Percentiles rank a stretch among this genome's conserved stretches.
Evolutionary conservation across 2,329 filamentous ascomycete genomes (phyloP).

Genomic region (Diaporthe longicolla): DNA sequence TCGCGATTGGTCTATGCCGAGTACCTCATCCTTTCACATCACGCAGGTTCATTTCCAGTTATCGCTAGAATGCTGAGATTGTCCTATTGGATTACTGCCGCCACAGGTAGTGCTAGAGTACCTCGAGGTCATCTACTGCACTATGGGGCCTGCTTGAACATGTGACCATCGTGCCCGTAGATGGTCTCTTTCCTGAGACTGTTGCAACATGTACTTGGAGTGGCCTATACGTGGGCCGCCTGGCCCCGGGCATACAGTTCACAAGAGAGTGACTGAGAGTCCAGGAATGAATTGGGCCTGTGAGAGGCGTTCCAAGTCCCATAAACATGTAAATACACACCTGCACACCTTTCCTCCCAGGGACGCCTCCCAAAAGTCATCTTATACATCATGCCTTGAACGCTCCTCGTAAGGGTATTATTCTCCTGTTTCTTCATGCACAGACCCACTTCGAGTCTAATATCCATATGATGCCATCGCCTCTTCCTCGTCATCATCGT

Average conservation of each 20-base stretch:
- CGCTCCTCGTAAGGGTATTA: constrained; percentile 2
- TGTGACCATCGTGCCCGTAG: not conserved
- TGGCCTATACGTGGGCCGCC: too few relatives aligned
- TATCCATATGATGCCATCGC: constrained; percentile 38
- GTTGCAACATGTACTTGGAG: not conserved
- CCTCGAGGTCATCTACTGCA: not conserved
- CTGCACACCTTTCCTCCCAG: not conserved
- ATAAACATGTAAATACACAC: constrained; percentile 14
- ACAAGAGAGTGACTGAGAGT: too few relatives aligned
- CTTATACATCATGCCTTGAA: not conserved
- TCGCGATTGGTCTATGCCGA: not conserved
- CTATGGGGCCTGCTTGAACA: too few relatives aligned
- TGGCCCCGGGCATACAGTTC: not conserved
- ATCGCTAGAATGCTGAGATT: not conserved
- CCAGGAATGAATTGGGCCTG: constrained; percentile 1
- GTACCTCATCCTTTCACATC: not conserved
- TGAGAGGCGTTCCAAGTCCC: not conserved
- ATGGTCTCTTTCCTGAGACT: not conserved
- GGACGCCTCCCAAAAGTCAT: constrained; percentile 20
- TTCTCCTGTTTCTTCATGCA: not conserved
- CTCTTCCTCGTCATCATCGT: constrained; percentile 41
- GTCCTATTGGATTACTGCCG: not conserved
- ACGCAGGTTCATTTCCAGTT: not conserved
- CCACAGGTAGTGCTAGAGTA: not conserved
- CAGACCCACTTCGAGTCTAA: not conserved